A percentile compares a stretch with the other conserved stretches of the same genome.
phyloP scores from a whole-genome alignment of 345 rosid species.

The Passiflora organensis region DNA sequence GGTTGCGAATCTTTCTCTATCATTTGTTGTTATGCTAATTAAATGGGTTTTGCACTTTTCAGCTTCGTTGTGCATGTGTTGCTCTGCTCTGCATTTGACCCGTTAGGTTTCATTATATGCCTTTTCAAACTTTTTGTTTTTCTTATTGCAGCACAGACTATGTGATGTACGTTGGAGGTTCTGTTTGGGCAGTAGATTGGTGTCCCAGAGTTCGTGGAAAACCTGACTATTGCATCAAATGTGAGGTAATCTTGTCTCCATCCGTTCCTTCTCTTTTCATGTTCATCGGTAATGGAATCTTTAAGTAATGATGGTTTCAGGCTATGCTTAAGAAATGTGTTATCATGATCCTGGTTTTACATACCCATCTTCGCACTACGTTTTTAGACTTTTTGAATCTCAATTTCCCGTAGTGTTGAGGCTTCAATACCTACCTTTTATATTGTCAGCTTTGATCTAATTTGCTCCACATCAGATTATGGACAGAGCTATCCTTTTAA shows the following conservation, averaged over 20 bases:
- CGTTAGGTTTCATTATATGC: not conserved
- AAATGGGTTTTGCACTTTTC: not conserved
- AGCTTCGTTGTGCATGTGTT: not conserved
- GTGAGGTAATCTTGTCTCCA: constrained; percentile 44
- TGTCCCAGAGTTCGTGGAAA: constrained; percentile 57
- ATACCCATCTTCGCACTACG: too few relatives aligned
- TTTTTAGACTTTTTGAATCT: too few relatives aligned
- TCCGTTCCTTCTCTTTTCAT: not conserved
- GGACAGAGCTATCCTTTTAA: not conserved
- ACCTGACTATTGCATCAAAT: constrained; percentile 42
- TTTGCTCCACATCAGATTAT: not conserved
- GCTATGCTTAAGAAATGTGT: too few relatives aligned
- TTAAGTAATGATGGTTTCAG: too few relatives aligned
- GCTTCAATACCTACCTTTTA: not conserved
- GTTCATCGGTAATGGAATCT: not conserved
- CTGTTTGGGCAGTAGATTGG: constrained; percentile 95
- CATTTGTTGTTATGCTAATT: too few relatives aligned
- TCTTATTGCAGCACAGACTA: constrained; percentile 69
- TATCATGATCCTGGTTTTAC: too few relatives aligned
- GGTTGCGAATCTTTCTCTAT: not conserved
- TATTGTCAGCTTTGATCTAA: not conserved
- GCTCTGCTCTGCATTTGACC: not conserved
- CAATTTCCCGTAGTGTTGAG: too few relatives aligned
- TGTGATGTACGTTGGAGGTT: constrained; percentile 76
- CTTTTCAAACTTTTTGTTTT: constrained; percentile 2